These are phyloP conservation scores for Hypoxylon rubiginosum DNA, from an alignment of 2,329 filamentous ascomycete genomes.

Conservation along the genomic window DNA sequence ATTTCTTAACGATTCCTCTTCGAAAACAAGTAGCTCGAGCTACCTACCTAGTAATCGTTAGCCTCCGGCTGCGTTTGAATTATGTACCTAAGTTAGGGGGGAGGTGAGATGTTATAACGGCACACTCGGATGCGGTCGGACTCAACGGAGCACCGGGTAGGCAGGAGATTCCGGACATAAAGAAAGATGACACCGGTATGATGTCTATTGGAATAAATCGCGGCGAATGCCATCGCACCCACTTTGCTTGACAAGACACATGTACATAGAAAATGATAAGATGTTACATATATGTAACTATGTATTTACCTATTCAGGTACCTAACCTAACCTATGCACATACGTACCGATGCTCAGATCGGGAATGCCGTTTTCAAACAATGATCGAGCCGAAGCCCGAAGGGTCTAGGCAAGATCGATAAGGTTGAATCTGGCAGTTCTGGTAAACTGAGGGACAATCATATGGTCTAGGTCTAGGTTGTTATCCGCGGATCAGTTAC, in stretches of 20 bases:
- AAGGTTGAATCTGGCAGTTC: not conserved
- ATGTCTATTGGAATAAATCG: not conserved
- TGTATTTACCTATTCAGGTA: not conserved
- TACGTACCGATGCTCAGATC: not conserved
- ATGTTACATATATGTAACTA: no score
- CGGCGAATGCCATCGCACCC: not conserved
- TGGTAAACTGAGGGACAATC: slow-evolving; percentile 8
- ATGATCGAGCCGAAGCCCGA: slow-evolving; percentile 3
- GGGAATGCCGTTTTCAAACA: slow-evolving; percentile 10
- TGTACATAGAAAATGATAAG: not conserved
- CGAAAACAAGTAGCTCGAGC: not conserved
- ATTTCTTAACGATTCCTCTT: not conserved
- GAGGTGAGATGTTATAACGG: not conserved
- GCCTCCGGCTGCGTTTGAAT: not conserved
- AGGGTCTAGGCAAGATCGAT: slow-evolving; percentile 4
- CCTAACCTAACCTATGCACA: no score
- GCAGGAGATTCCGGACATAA: not conserved
- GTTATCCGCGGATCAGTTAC: not conserved
- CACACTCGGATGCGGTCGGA: not conserved
- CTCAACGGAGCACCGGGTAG: not conserved
- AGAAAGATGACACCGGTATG: not conserved
- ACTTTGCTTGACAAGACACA: not conserved
- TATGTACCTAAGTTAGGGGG: not conserved
- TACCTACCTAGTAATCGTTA: not conserved
- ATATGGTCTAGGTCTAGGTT: slow-evolving; percentile 7